phyloP scores from a whole-genome alignment of 441 rosid species.

The Melastoma candidum region DNA sequence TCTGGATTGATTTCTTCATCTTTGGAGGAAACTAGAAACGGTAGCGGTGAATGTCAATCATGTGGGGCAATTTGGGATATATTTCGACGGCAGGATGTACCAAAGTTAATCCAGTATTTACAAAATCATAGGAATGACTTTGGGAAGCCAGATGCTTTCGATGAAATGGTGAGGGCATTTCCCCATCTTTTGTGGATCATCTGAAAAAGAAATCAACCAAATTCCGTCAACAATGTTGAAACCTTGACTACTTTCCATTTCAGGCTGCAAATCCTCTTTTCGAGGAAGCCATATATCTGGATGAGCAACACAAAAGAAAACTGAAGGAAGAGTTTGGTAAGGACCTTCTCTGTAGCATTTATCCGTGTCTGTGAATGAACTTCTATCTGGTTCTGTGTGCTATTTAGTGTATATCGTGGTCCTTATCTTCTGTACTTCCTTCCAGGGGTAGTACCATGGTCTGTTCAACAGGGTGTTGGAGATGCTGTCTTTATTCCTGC shows the following conservation, averaged over 20 bases:
- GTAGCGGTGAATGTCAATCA: slow-evolving; percentile 5
- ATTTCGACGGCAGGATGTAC: slow-evolving; percentile 71
- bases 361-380: neutral
- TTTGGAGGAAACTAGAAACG: slow-evolving; percentile 12
- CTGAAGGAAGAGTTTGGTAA: slow-evolving; percentile 80
- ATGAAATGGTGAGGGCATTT: slow-evolving; percentile 42
- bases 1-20: slow-evolving; percentile 17
- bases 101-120: slow-evolving; percentile 55
- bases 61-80: slow-evolving; percentile 71
- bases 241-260: slow-evolving; percentile 17
- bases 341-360: slow-evolving; percentile 8
- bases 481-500: slow-evolving; percentile 90
- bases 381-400: neutral
- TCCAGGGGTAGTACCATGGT: slow-evolving; percentile 92
- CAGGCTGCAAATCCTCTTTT: slow-evolving; percentile 56
- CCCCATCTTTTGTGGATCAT: neutral
- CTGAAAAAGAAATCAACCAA: neutral
- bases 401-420: neutral
- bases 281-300: slow-evolving; percentile 55
- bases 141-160: slow-evolving; percentile 24
- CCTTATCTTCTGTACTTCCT: neutral
- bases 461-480: slow-evolving; percentile 71
- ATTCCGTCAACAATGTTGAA: neutral
- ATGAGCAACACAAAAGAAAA: slow-evolving; percentile 42
- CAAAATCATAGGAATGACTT: slow-evolving; percentile 30